phyloP scores from a whole-genome alignment of 2,329 filamentous ascomycete species.

The Alternaria arborescens region DNA sequence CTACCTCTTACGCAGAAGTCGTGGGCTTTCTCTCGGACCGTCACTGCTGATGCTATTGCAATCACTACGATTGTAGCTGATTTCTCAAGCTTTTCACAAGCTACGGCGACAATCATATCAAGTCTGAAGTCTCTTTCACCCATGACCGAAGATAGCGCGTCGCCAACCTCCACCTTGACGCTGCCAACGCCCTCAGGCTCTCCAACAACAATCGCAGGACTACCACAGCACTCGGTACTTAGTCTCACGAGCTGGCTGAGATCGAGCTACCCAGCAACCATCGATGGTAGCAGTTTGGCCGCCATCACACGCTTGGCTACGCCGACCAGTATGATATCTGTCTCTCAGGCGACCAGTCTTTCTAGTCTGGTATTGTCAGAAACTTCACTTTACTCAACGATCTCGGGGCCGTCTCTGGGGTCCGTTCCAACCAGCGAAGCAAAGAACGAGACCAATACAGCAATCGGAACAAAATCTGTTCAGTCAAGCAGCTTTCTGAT shows the following conservation, averaged over 20 bases:
- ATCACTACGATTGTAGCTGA: background rate
- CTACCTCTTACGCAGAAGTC: background rate
- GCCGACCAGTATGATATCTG: background rate
- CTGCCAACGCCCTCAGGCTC: background rate
- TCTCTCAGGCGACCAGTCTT: background rate
- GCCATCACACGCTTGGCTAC: background rate
- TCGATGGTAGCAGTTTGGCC: background rate
- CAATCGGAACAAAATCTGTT: background rate
- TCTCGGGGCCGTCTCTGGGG: background rate
- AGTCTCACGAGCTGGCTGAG: background rate
- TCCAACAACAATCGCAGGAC: background rate
- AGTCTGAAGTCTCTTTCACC: background rate
- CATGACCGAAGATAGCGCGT: background rate
- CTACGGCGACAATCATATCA: no score
- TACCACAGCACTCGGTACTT: background rate
- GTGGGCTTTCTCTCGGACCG: background rate
- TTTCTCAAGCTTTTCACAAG: background rate
- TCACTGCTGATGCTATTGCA: background rate
- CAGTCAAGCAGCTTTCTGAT: background rate
- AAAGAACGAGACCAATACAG: background rate
- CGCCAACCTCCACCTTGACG: background rate
- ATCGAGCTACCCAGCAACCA: background rate
- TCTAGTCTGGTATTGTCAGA: background rate
- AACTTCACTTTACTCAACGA: background rate
- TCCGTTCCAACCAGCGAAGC: background rate